Evolutionary conservation across 306 rosid genomes (phyloP), one percentile per base, ranked within the genome.

Genomic region (Vigna unguiculata): DNA sequence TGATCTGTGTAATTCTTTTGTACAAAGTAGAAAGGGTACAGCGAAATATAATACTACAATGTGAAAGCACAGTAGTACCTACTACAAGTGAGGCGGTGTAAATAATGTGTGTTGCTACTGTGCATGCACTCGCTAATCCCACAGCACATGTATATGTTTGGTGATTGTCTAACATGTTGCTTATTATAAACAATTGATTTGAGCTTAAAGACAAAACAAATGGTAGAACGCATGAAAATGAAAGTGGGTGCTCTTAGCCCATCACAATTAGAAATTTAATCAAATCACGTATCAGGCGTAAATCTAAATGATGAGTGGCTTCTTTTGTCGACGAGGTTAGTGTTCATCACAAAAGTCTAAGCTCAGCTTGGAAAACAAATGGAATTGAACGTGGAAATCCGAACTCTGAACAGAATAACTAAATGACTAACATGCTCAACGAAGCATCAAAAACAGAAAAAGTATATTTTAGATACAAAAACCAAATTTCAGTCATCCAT

Each of bases 1-100:
- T 21, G 53, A 38, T 64, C 64, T 28, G 16, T 40, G 80, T 71
- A 34, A 65, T 85, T 84, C 83, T 78, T 63, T 52, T 90, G 96
- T 92, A 92, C 89, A 90, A 82, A 85, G 81, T 85, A 75, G 86
- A 72, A 24, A 46, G 28, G 76, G 76, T 58, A 79, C 49, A 47
- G n/a, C 25, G 32, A 63, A 70, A 71, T 77, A 46, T 65, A 20
- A 60, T 28, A 63, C 72, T 74, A 75, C 74, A 59, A 70, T 32
- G 69, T 75, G 74, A 41, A 34, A 66, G 43, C 34, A 59, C 25
- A 61, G 76, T 48, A 63, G 75, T 68, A 71, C 76, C 45, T 40
- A 40, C 71, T 75, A 71, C 69, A 55, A 24, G 67, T 72, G 71
- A 72, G 52, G 71, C 62, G 3, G 4, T 67, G 90, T 77, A 81